Percentiles rank a stretch among this genome's conserved stretches.
Conservation (phyloP, 2,329 filamentous ascomycete species). For the Microcyclospora tardicrescens region DNA sequence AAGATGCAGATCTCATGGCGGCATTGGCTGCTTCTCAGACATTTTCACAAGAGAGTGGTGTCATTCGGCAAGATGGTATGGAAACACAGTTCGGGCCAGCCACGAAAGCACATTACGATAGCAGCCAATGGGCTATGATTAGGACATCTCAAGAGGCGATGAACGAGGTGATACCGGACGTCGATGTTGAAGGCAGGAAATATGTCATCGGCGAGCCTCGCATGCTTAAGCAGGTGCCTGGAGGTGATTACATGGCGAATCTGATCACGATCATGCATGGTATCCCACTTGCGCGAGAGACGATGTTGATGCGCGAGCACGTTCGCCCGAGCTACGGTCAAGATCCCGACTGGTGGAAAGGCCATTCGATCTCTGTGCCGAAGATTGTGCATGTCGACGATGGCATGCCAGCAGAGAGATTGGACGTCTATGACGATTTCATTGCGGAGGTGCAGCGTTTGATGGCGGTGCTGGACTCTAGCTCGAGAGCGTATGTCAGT, state of each 20-base stretch:
- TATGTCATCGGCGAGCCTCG: constrained; percentile 38
- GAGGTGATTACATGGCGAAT: constrained; percentile 42
- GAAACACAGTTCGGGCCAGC: constrained; percentile 39
- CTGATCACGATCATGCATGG: constrained; percentile 49
- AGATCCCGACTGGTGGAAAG: constrained; percentile 50
- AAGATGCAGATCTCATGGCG: constrained; percentile 16
- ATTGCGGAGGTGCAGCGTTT: constrained; percentile 47
- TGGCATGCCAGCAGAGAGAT: constrained; percentile 13
- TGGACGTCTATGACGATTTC: constrained; percentile 31
- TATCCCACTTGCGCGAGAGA: constrained; percentile 46
- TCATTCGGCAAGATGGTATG: constrained; percentile 29
- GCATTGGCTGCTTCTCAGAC: constrained; percentile 5
- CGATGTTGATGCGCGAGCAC: constrained; percentile 38
- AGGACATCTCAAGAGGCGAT: constrained; percentile 20
- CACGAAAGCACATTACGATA: constrained; percentile 41
- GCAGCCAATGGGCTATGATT: constrained; percentile 41
- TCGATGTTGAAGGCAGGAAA: constrained; percentile 33
- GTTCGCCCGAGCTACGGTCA: constrained; percentile 39
- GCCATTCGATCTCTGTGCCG: constrained; percentile 37
- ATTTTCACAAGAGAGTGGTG: constrained; percentile 41
- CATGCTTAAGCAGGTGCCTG: constrained; percentile 44
- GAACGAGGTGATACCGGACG: constrained; percentile 42
- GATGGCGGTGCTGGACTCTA: constrained; percentile 47
- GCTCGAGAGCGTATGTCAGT: constrained; percentile 46
- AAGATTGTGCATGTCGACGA: constrained; percentile 35